Base-by-base conservation (phyloP, 805 yeast genomes). In the Scheffersomyces coipomensis region DNA sequence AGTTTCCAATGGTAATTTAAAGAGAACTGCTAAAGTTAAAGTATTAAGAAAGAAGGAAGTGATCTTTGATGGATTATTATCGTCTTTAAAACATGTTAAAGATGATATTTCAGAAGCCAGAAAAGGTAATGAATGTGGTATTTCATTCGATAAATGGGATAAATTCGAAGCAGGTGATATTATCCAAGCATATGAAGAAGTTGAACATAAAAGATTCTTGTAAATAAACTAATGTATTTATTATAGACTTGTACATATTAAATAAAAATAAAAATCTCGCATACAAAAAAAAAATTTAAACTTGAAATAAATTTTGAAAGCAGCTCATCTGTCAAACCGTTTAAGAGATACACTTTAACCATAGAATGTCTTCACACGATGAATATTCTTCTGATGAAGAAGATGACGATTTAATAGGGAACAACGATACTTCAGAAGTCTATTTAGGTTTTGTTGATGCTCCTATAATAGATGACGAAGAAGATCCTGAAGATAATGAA, bases 111-210 rank as follows among this genome's bases (percentile, higher is more conserved):
- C 64, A 1, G 91, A 85, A 52, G 87, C 86, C 7, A 78, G 78
- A 42, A 90, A 87, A 62, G 97, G 96, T 21, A 76, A 76, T 21
- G 99, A 93, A 51, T 93, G 97, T 69, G 99, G 99, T 38, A 57
- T 91, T 18, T 67, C 88, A 0, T 80, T 93, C 47, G 78, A 72
- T 2, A 64, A 66, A 31, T 88, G 88, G 82, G 79, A 77, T 31
- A 76, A 70, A 22, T 85, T 85, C 53, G 75, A 80, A 48, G 81
- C 69, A 15, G 97, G 95, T 13, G 98, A 93, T 62, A 53, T 68
- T 3, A 70, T 93, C 19, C 83, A 87, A 53, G 83, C 81, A 2
- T 80, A 75, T 48, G 96, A 89, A 59, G 85, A 82, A 47, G 66
- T 78, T 5, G 58, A 52, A 29, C 69, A 68, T 35, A 66, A 64